Conservation (phyloP, 768 basidiomycete genomes). For the Podaxis sp. region DNA sequence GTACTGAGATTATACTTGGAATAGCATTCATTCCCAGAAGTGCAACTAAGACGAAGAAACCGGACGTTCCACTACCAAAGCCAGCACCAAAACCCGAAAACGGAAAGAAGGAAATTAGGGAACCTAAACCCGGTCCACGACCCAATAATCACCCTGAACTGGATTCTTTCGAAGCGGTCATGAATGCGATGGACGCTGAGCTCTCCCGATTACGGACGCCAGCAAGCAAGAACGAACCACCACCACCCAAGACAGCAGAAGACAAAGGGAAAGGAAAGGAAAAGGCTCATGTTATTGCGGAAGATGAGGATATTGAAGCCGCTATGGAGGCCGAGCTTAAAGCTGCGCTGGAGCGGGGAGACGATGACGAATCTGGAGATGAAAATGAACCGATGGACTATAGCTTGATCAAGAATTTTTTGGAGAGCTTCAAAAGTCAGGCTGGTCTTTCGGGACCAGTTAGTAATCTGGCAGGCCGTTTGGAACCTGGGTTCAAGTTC, state of each 20-base stretch:
- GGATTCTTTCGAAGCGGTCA: slow-evolving; percentile 92
- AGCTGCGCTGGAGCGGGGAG: slow-evolving; percentile 48
- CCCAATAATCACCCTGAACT: slow-evolving; percentile 62
- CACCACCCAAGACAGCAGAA: neutral
- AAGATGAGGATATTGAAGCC: slow-evolving; percentile 58
- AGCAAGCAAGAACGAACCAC: slow-evolving; percentile 19
- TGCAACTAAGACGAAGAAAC: slow-evolving; percentile 18
- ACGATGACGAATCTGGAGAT: slow-evolving; percentile 51
- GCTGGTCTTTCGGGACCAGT: slow-evolving; percentile 88
- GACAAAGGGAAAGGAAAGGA: slow-evolving; percentile 40
- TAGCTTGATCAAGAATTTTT: slow-evolving; percentile 91
- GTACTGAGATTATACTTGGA: slow-evolving; percentile 1
- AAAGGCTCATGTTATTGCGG: slow-evolving; percentile 26
- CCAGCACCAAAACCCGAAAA: slow-evolving; percentile 10
- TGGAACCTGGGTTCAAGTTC: slow-evolving; percentile 71
- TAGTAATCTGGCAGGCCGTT: slow-evolving; percentile 79
- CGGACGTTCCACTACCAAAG: slow-evolving; percentile 1
- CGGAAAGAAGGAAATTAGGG: slow-evolving; percentile 11
- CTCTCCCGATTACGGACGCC: slow-evolving; percentile 40
- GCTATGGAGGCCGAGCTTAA: slow-evolving; percentile 89
- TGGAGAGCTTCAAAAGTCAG: slow-evolving; percentile 95
- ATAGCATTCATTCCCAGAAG: slow-evolving; percentile 59
- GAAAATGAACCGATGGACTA: slow-evolving; percentile 67
- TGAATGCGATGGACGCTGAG: slow-evolving; percentile 92
- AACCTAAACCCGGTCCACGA: slow-evolving; percentile 27